Base-by-base conservation (phyloP, 2,329 filamentous ascomycete species). In the Cytospora paraplurivora region DNA sequence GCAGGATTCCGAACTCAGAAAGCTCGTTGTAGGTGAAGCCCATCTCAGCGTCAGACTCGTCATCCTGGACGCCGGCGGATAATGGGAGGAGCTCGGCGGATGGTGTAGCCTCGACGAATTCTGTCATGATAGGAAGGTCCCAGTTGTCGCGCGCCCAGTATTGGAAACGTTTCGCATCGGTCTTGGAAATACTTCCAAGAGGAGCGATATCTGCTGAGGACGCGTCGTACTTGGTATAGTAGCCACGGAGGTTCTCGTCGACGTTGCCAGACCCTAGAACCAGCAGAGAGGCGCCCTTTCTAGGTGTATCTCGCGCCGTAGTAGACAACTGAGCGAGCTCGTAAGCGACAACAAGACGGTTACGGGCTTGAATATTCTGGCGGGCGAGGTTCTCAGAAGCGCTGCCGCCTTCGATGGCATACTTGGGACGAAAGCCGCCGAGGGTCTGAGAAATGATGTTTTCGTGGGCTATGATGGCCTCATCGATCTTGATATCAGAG, bases 401-500 rank as follows among this genome's bases (percentile, higher is more conserved):
- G 0, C 75, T 77, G 7, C 87, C 87, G 8, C 87, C 87, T 60
- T 89, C 79, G 13, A 86, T 81, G 67, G 81, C 83, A 81, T 75
- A 77, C 51, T 69, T 71, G 3, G 75, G 73, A 17, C 71, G 69
- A 47, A 74, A 74, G 33, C 69, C 65, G 17, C 27, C 62, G 1
- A 73, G 65, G 3, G 72, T 69, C 37, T 70, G 67, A 10, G 68
- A 62, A 32, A 75, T 67, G 54, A 75, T 70, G 19, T 67, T 63
- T 41, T 73, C 68, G 67, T 88, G 83, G 1, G 85, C 79, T 7
- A 83, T 84, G 50, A 88, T 86, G n/a, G 77, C 79, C 47, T 74
- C 87, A 69, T 93, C 90, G 64, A 93, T 91, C 68, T 91, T 85
- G 58, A 91, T 78, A 70, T 92, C 84, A 5, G 85, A 79, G 71